Evolutionary conservation across 1,284 basidiomycete species (phyloP).

Genomic region (Ganoderma sinense): DNA sequence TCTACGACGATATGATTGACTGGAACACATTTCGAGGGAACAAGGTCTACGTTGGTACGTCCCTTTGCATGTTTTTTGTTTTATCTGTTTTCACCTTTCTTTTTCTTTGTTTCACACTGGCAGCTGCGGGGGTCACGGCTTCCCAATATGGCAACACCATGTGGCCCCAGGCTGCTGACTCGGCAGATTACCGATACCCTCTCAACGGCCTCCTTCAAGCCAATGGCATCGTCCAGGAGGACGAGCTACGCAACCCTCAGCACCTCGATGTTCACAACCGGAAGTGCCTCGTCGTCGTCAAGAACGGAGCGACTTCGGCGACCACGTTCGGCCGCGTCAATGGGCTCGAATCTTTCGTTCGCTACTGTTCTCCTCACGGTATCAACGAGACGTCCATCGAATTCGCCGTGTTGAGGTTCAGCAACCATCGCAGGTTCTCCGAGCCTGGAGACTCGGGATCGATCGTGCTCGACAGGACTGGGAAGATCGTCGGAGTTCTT

Average conservation of each 20-base stretch:
- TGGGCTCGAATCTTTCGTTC: constrained; percentile 38
- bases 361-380: neutral
- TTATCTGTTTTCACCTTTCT: constrained; percentile 18
- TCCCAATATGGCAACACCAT: constrained; percentile 37
- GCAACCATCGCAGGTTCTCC: too few species aligned
- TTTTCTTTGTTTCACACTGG: neutral
- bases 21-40: constrained; percentile 43
- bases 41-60: constrained; percentile 42
- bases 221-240: constrained; percentile 26
- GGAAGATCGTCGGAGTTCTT: too few species aligned
- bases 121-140: constrained; percentile 36
- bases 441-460: too few species aligned
- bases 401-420: too few species aligned
- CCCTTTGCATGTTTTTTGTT: constrained; percentile 23
- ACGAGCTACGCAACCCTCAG: constrained; percentile 36
- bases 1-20: constrained; percentile 40
- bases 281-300: constrained; percentile 36
- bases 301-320: constrained; percentile 39
- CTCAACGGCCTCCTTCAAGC: constrained; percentile 39
- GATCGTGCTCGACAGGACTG: too few species aligned
- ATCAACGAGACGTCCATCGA: too few species aligned
- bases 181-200: constrained; percentile 35
- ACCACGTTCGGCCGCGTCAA: constrained; percentile 40
- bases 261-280: constrained; percentile 35
- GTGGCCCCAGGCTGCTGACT: constrained; percentile 40